Conservation (phyloP, 176 grass and related monocot genomes). For the Paspalum vaginatum region DNA sequence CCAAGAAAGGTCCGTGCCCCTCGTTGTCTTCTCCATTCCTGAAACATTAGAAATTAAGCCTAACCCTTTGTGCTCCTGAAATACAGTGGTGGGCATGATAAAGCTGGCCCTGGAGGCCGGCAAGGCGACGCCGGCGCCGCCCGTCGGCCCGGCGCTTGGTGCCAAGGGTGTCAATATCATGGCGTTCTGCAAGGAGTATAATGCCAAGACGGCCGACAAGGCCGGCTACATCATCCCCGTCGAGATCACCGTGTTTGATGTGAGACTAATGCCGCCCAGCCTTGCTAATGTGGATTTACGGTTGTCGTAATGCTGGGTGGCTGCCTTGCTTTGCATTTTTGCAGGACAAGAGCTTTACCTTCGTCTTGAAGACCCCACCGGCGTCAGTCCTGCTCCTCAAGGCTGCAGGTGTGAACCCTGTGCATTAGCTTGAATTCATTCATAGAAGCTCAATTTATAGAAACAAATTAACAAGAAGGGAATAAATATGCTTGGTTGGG, state of each 20-base stretch:
- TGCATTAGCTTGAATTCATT: not conserved
- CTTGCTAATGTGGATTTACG: not conserved
- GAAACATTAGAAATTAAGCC: not conserved
- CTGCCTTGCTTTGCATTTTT: constrained; percentile 22
- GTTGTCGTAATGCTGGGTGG: not conserved
- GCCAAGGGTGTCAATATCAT: constrained; percentile 98
- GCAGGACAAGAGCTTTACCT: constrained; percentile 98
- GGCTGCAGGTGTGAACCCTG: constrained; percentile 72
- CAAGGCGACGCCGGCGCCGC: constrained; percentile 96
- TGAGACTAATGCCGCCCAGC: constrained; percentile 34
- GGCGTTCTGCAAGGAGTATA: constrained; percentile 97
- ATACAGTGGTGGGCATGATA: constrained; percentile 71
- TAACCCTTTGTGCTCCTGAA: not conserved
- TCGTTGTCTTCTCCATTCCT: not conserved
- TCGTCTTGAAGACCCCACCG: constrained; percentile 94
- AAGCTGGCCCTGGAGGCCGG: constrained; percentile 92
- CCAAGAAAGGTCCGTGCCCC: constrained; percentile 74
- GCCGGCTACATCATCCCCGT: constrained; percentile 94
- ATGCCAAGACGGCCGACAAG: constrained; percentile 96
- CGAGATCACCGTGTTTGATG: constrained; percentile 98
- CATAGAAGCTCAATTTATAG: not conserved
- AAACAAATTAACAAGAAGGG: not conserved
- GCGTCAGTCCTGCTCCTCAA: constrained; percentile 95
- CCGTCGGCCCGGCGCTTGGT: constrained; percentile 89
- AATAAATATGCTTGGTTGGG: not conserved